Evolutionary conservation across 2,329 filamentous ascomycete genomes (phyloP).

Genomic region (Neonectria coccinea): DNA sequence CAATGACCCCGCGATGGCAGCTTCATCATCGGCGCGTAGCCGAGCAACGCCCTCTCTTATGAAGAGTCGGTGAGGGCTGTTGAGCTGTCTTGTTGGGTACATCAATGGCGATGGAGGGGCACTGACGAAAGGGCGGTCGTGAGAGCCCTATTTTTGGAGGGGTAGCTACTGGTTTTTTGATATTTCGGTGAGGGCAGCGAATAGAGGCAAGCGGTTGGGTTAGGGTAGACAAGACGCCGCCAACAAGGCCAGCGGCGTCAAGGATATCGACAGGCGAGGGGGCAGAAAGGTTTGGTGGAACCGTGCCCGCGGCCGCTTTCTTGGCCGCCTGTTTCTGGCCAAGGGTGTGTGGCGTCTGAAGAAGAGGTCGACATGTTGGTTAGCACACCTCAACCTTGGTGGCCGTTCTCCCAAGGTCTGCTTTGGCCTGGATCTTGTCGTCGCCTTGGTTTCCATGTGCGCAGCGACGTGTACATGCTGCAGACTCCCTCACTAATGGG

Average conservation of each 20-base stretch:
- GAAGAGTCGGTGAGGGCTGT: constrained; percentile 44
- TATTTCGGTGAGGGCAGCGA: constrained; percentile 39
- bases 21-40: constrained; percentile 38
- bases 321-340: constrained; percentile 30
- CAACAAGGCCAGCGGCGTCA: constrained; percentile 21
- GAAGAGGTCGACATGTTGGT: constrained; percentile 22
- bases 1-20: constrained; percentile 35
- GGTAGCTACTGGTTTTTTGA: constrained; percentile 14
- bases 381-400: constrained; percentile 35
- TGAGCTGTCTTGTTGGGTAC: constrained; percentile 36
- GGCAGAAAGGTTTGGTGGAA: constrained; percentile 33
- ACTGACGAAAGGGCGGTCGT: constrained; percentile 33
- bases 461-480: constrained; percentile 39
- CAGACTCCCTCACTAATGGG: constrained; percentile 24
- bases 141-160: constrained; percentile 42
- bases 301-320: constrained; percentile 22
- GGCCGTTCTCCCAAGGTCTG: constrained; percentile 29
- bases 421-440: constrained; percentile 14
- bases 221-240: constrained; percentile 36
- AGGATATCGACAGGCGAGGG: constrained; percentile 32
- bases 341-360: constrained; percentile 22
- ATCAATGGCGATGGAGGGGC: constrained; percentile 35
- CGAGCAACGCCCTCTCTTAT: constrained; percentile 39
- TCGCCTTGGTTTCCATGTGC: constrained; percentile 29
- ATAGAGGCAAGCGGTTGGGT: constrained; percentile 35